Conservation (phyloP, 2,329 filamentous ascomycete species). For the Nemania diffusa region DNA sequence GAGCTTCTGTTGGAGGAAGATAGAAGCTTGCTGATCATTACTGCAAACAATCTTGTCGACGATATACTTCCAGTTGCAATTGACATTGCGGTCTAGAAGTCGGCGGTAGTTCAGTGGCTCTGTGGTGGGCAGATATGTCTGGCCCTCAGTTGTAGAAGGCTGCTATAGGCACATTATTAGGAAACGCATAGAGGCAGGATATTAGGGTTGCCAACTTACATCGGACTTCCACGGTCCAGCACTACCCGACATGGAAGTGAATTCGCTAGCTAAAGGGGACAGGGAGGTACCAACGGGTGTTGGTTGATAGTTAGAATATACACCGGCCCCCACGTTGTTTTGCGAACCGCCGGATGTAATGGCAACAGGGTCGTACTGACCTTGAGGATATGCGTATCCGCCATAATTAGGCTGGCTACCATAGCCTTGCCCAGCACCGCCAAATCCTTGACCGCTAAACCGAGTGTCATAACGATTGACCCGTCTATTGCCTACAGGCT, state of each 20-base stretch:
- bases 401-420: conserved; percentile 50
- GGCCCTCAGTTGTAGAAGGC: conserved; percentile 65
- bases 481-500: conserved; percentile 57
- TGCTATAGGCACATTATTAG: conserved; percentile 48
- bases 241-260: conserved; percentile 64
- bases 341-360: conserved; percentile 49
- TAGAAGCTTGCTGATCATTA: conserved; percentile 98
- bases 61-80: conserved; percentile 99
- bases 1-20: conserved; percentile 98
- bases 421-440: conserved; percentile 45
- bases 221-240: conserved; percentile 64
- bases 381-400: conserved; percentile 49
- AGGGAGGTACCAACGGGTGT: conserved; percentile 65
- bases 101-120: conserved; percentile 97
- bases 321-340: conserved; percentile 50
- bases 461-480: conserved; percentile 59
- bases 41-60: conserved; percentile 99
- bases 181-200: background rate
- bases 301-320: conserved; percentile 45
- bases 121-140: conserved; percentile 84
- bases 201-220: conserved; percentile 50
- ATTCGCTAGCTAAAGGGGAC: conserved; percentile 79
- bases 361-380: conserved; percentile 52
- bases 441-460: conserved; percentile 47
- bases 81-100: conserved; percentile 92